A percentile compares a stretch with the other conserved stretches of the same genome.
Evolutionary conservation across 176 grass and related monocot genomes (phyloP).

Genomic region (Saccharum spontaneum): DNA sequence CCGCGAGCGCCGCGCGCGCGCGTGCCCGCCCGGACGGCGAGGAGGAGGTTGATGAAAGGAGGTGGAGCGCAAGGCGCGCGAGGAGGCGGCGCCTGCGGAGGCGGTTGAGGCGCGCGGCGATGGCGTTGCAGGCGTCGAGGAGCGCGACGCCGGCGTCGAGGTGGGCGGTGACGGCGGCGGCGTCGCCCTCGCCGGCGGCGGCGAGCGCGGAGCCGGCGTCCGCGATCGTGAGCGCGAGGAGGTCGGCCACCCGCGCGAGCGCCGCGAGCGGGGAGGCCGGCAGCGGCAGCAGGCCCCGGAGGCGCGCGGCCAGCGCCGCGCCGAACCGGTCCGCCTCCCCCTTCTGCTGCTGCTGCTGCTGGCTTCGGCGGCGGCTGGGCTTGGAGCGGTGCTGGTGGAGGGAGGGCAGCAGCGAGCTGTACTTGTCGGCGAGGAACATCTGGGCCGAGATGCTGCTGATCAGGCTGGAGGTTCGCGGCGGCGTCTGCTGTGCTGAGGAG

Average conservation of each 20-base stretch:
- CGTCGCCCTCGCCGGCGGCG: background rate
- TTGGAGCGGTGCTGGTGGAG: background rate
- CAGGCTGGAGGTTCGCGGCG: background rate
- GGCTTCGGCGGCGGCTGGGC: background rate
- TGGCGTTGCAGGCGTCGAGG: conserved; percentile 72
- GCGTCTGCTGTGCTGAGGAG: background rate
- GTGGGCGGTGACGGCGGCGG: conserved; percentile 34
- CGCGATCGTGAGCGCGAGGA: conserved; percentile 54
- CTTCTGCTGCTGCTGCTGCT: background rate
- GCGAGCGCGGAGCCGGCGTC: conserved; percentile 33
- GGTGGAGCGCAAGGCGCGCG: conserved; percentile 66
- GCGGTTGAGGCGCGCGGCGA: conserved; percentile 45
- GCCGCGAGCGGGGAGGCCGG: conserved; percentile 44
- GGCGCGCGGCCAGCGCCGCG: conserved; percentile 43
- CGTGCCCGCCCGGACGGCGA: conserved; percentile 4
- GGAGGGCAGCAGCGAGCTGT: conserved; percentile 37
- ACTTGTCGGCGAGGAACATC: conserved; percentile 78
- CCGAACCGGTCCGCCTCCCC: conserved; percentile 22
- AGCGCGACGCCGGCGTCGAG: conserved; percentile 57
- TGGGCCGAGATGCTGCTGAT: background rate
- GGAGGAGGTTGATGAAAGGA: conserved; percentile 14
- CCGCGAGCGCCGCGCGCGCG: conserved; percentile 36
- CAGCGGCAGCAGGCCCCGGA: conserved; percentile 27
- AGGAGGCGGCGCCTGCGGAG: conserved; percentile 65
- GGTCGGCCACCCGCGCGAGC: conserved; percentile 35